These are phyloP conservation scores for Plectranthus barbatus DNA, from an alignment of 257 asterid genomes.

Conservation along the genomic window DNA sequence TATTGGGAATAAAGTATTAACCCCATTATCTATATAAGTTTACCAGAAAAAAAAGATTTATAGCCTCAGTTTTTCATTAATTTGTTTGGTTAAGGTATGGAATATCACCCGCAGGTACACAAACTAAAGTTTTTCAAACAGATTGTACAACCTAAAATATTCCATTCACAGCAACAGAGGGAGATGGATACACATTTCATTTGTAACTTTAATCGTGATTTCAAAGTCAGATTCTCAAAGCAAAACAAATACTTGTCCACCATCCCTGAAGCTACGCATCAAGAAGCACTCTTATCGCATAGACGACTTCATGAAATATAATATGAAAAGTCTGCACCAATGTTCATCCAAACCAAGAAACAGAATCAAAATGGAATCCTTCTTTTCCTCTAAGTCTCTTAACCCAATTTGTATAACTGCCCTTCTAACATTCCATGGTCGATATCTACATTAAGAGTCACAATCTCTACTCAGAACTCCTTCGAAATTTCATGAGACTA, in stretches of 20 bases:
- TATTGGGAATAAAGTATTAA: background rate
- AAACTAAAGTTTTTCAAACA: background rate
- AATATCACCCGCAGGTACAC: background rate
- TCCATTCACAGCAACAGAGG: background rate
- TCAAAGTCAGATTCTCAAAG: background rate
- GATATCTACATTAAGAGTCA: background rate
- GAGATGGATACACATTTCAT: background rate
- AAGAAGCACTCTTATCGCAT: background rate
- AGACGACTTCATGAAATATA: background rate
- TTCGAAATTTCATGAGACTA: background rate
- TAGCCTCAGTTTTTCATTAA: background rate
- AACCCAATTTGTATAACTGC: background rate
- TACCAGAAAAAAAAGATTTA: background rate
- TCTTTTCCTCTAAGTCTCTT: background rate
- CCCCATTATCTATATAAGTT: background rate
- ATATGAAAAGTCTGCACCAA: background rate
- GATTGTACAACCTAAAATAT: background rate
- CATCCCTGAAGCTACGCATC: background rate
- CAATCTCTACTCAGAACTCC: background rate
- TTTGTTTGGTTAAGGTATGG: background rate
- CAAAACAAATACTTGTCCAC: background rate
- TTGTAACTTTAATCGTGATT: background rate
- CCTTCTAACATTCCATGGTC: background rate
- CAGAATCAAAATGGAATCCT: background rate
- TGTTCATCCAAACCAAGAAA: background rate